Evolutionary conservation across 2,329 filamentous ascomycete species (phyloP).

Genomic region (Talaromyces pinophilus): DNA sequence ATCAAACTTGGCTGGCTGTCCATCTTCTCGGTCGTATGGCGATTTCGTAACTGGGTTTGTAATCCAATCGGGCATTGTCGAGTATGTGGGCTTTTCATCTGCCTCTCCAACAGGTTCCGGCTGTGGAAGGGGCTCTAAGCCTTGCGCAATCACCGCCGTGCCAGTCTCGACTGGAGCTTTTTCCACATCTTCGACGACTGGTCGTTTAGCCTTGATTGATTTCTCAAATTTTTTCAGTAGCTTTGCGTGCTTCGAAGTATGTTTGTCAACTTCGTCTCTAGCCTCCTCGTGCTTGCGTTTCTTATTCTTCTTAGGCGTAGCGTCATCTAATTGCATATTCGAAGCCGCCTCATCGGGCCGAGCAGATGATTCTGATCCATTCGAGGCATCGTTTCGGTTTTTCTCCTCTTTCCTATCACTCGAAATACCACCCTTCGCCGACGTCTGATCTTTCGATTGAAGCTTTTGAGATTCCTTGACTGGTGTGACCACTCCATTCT

Average conservation of each 20-base stretch:
- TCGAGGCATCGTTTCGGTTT: constrained; percentile 9
- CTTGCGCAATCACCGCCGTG: constrained; percentile 45
- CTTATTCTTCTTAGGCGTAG: background rate
- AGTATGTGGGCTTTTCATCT: constrained; percentile 65
- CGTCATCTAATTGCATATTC: background rate
- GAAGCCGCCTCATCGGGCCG: constrained; percentile 10
- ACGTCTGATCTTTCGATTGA: constrained; percentile 35
- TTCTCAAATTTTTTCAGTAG: constrained; percentile 44
- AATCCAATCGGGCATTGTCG: constrained; percentile 79
- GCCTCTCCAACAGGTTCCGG: constrained; percentile 59
- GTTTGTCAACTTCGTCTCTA: constrained; percentile 30
- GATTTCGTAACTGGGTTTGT: constrained; percentile 71
- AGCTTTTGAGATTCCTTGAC: constrained; percentile 20
- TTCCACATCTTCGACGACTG: constrained; percentile 23
- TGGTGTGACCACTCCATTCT: background rate
- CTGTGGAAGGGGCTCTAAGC: constrained; percentile 79
- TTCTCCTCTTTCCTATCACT: constrained; percentile 31
- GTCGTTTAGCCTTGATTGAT: constrained; percentile 31
- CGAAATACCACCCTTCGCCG: constrained; percentile 35
- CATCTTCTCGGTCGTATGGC: constrained; percentile 51
- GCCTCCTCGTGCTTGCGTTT: constrained; percentile 25
- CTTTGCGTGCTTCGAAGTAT: constrained; percentile 37
- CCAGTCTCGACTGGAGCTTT: constrained; percentile 27
- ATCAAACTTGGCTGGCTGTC: constrained; percentile 56
- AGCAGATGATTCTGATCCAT: constrained; percentile 4